These are phyloP conservation scores for Brassica rapa DNA, from an alignment of 345 rosid genomes.

Conservation along the genomic window DNA sequence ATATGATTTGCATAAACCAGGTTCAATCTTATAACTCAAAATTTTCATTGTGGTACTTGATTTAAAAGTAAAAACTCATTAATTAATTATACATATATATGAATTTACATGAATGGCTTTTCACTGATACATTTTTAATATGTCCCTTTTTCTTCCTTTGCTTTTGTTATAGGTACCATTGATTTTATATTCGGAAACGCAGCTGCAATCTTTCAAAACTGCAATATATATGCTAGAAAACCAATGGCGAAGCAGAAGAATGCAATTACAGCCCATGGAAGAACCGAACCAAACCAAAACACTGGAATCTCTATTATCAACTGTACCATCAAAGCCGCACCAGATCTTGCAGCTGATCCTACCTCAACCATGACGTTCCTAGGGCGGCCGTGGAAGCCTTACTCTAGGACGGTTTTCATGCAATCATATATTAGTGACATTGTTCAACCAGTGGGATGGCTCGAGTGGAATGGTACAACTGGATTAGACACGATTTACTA, in stretches of 20 bases:
- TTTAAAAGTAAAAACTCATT: too few relatives aligned
- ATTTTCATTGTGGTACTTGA: too few relatives aligned
- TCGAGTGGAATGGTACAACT: slow-evolving; percentile 64
- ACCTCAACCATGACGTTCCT: slow-evolving; percentile 43
- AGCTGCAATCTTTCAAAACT: slow-evolving; percentile 49
- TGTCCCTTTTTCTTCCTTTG: not conserved
- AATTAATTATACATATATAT: not conserved
- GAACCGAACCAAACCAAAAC: slow-evolving; percentile 58
- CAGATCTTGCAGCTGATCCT: slow-evolving; percentile 53
- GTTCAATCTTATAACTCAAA: not conserved
- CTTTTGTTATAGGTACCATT: slow-evolving; percentile 39
- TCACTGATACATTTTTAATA: not conserved
- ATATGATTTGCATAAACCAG: not conserved
- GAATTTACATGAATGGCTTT: not conserved
- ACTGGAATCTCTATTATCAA: slow-evolving; percentile 68
- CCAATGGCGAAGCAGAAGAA: slow-evolving; percentile 60
- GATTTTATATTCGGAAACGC: slow-evolving; percentile 64
- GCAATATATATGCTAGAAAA: slow-evolving; percentile 52
- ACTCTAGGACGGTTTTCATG: slow-evolving; percentile 65
- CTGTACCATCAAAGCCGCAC: slow-evolving; percentile 55
- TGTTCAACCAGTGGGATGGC: slow-evolving; percentile 58
- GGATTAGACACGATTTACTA: slow-evolving; percentile 62
- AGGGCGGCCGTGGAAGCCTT: slow-evolving; percentile 69
- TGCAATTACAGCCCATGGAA: slow-evolving; percentile 65
- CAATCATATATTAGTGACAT: slow-evolving; percentile 56